Evolutionary conservation across 495 filamentous ascomycete genomes (phyloP), one percentile per base, ranked within the genome.

Genomic region (Letharia lupina): DNA sequence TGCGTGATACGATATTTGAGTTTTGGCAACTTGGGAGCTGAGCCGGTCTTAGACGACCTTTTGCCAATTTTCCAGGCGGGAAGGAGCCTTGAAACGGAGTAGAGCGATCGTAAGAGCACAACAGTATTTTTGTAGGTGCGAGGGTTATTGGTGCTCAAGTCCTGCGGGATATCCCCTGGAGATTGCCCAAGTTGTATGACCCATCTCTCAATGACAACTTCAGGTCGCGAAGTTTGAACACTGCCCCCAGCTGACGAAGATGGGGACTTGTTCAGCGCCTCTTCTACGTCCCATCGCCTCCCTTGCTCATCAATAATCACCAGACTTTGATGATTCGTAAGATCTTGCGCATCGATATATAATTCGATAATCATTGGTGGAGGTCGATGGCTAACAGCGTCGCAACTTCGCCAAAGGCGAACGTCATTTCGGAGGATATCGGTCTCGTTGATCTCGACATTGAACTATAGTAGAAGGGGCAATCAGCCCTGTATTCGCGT

Each of bases 91-190:
- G 90, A 84, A 62, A 87, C 89, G 18, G 91, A 82, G 75, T 91
- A 97, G n/a, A 98, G 81, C 12, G 91, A 92, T 65, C 95, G 84
- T 76, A 98, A 97, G 67, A 98, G 83, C 64, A 98, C 88, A 67
- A 98, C 94, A 70, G 86, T 88, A 77, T 93, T 91, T 79, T 98
- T 98, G 80, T 98, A 98, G 66, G 94, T 86, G 33, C 90, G 93
- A 7, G 94, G 91, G 59, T 97, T 78, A 28, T 84, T 83, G 41
- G 85, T 80, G 44, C 81, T 85, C 69, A 91, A 83, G 68, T 94
- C 90, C 20, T 86, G 81, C 39, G 80, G 74, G 50, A 77, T 73
- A 60, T 80, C 79, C n/a, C 79, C 74, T 20, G 82, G 74, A 44
- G 73, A 74, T 68, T 87, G 77, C 65, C 85, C 89, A 66, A 98